These are phyloP conservation scores for Cryptosporidium ubiquitum DNA, from an alignment of 169 alveolate species.

Conservation along the genomic window DNA sequence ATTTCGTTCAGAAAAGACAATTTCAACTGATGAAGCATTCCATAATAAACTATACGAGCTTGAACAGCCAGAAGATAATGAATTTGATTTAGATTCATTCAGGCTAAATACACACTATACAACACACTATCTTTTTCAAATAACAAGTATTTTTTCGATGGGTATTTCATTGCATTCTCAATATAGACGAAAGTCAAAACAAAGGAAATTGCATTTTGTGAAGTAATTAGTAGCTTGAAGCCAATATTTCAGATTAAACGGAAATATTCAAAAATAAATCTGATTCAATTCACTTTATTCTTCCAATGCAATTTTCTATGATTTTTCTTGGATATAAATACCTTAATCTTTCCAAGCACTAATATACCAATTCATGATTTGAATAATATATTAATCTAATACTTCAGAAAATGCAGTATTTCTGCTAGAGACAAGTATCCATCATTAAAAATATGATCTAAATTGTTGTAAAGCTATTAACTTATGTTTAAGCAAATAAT, in stretches of 20 bases:
- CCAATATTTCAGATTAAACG: not conserved
- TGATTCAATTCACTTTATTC: not conserved
- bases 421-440: too few species aligned
- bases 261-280: not conserved
- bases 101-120: slow-evolving; percentile 18
- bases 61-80: not conserved
- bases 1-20: not conserved
- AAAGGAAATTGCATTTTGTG: slow-evolving; percentile 51
- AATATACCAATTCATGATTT: too few species aligned
- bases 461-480: too few species aligned
- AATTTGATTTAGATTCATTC: slow-evolving; percentile 10
- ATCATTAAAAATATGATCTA: too few species aligned
- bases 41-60: not conserved
- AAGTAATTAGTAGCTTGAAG: not conserved
- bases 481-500: too few species aligned
- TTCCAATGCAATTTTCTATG: too few species aligned
- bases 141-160: slow-evolving; percentile 7
- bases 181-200: slow-evolving; percentile 23
- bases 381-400: too few species aligned
- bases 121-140: slow-evolving; percentile 20
- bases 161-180: slow-evolving; percentile 44
- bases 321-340: too few species aligned
- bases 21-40: not conserved
- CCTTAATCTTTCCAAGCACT: not conserved
- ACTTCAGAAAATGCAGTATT: too few species aligned